Evolutionary conservation across 31 red algal genomes (phyloP), one percentile per base, ranked within the genome.

Genomic region (Odonthalia washingtoniensis): DNA sequence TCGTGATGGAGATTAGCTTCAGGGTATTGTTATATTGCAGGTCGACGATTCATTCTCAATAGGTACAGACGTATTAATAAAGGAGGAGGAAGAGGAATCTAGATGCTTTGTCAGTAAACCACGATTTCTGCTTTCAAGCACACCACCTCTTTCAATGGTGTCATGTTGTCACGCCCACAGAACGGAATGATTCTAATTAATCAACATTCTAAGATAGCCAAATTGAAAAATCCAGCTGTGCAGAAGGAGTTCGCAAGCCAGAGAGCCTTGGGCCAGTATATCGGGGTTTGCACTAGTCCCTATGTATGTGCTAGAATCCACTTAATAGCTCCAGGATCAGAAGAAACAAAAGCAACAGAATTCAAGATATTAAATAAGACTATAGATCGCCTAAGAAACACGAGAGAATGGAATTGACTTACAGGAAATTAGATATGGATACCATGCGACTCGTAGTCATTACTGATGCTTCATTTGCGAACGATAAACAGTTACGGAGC

Each of bases 381-480:
- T 17, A n/a, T 17, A 72, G 14, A 31, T 31, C 18, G 18, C 24
- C 16, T 24, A 72, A 12, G 14, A 12, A 14, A 12, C 18, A 17
- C 28, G 14, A 14, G 14, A 31, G 33, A 14, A 18, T 14, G 18
- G 68, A 12, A n/a, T 72, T 72, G 28, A 14, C 14, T 14, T 72
- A 30, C 33, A 31, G 12, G 18, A 14, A 14, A 33, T 14, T 72
- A 14, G 68, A 72, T 72, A 14, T n/a, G n/a, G n/a, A n/a, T n/a
- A n/a, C n/a, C n/a, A n/a, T n/a, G n/a, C n/a, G n/a, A n/a, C n/a
- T n/a, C 18, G 74, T 57, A 53, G 14, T 78, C 12, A 14, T 78
- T 12, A 53, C 74, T n/a, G 28, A 78, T 52, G 34, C 74, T 26
- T 53, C 39, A 53, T 78, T 78, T 78, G 74, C 39, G 53, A 78